phyloP scores from a whole-genome alignment of 768 basidiomycete species.

The Chalciporus piperatus region DNA sequence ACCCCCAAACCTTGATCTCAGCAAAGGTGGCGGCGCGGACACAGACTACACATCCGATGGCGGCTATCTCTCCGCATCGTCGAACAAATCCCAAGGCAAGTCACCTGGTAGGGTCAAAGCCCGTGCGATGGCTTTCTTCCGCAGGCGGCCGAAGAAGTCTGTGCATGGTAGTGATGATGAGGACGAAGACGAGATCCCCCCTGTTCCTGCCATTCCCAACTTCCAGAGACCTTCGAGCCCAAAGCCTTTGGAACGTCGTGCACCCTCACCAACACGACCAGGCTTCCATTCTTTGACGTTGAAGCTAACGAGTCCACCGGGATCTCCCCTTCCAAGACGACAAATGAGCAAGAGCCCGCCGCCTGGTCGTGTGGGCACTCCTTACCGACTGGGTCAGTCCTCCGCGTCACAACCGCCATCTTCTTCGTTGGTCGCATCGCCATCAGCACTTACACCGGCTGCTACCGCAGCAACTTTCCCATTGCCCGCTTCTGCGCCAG shows the following conservation, averaged over 20 bases:
- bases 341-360: conserved; percentile 29
- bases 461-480: conserved; percentile 6
- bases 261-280: conserved; percentile 27
- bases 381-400: conserved; percentile 9
- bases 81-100: conserved; percentile 31
- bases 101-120: conserved; percentile 27
- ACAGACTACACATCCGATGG: conserved; percentile 27
- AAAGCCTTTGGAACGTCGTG: conserved; percentile 25
- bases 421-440: conserved; percentile 9
- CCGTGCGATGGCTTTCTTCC: conserved; percentile 33
- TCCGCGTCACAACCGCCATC: conserved; percentile 4
- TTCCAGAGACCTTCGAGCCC: conserved; percentile 30
- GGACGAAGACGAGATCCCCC: conserved; percentile 27
- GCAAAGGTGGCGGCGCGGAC: conserved; percentile 20
- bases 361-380: conserved; percentile 11
- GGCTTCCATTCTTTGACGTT: conserved; percentile 28
- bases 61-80: conserved; percentile 34
- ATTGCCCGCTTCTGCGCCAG: conserved; percentile 18
- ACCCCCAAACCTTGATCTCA: conserved; percentile 13
- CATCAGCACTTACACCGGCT: conserved; percentile 6
- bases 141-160: conserved; percentile 29
- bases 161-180: conserved; percentile 28
- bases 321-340: conserved; percentile 16
- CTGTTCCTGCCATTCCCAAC: conserved; percentile 31
- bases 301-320: conserved; percentile 19